Evolutionary conservation across 495 filamentous ascomycete species (phyloP).

Genomic region (Xylaria flabelliformis): DNA sequence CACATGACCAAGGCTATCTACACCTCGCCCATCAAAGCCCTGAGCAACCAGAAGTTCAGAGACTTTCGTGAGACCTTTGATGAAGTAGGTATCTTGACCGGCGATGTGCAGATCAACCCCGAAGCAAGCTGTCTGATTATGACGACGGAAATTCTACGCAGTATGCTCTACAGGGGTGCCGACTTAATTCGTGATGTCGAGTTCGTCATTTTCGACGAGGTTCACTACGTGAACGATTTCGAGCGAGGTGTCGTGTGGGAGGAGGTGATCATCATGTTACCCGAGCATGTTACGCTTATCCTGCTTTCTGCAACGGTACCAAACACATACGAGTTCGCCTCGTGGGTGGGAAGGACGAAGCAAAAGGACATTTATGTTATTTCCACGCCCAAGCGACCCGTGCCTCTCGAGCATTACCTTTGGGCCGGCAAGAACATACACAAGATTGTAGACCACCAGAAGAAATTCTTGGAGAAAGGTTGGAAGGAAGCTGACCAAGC

Average conservation of each 20-base stretch:
- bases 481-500: slow-evolving; percentile 94
- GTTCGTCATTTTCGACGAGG: slow-evolving; percentile 98
- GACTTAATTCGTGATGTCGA: slow-evolving; percentile 97
- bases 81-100: slow-evolving; percentile 95
- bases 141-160: slow-evolving; percentile 97
- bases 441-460: slow-evolving; percentile 93
- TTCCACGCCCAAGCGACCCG: slow-evolving; percentile 92
- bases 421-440: slow-evolving; percentile 91
- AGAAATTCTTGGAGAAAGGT: slow-evolving; percentile 84
- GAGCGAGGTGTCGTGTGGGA: slow-evolving; percentile 99
- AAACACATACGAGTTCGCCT: slow-evolving; percentile 97
- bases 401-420: slow-evolving; percentile 93
- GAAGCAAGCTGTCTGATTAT: slow-evolving; percentile 99
- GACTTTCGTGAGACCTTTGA: slow-evolving; percentile 90
- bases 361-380: slow-evolving; percentile 99
- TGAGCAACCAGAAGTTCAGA: slow-evolving; percentile 98
- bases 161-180: slow-evolving; percentile 97
- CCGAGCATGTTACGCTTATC: slow-evolving; percentile 94
- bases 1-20: slow-evolving; percentile 99
- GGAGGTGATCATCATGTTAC: slow-evolving; percentile 99
- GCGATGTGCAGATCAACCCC: slow-evolving; percentile 97
- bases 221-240: slow-evolving; percentile 98
- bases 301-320: slow-evolving; percentile 95
- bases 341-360: slow-evolving; percentile 97
- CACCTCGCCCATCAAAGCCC: slow-evolving; percentile 96